Evolutionary conservation across 768 basidiomycete genomes (phyloP).

Genomic region (Lyophyllum atratum): DNA sequence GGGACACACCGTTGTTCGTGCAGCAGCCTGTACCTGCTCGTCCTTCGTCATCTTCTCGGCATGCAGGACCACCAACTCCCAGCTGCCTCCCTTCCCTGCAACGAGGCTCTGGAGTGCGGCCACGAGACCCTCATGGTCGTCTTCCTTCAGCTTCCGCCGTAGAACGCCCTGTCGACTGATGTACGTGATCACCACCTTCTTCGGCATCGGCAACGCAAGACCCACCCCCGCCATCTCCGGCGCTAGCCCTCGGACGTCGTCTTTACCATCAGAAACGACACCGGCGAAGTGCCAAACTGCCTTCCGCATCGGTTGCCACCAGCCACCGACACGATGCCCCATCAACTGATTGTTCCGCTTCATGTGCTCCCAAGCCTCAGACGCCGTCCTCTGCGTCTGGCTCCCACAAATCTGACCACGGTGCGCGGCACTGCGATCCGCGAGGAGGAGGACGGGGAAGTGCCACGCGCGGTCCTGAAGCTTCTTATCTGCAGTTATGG

Average conservation of each 20-base stretch:
- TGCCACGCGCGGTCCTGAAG: constrained; percentile 61
- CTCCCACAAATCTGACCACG: constrained; percentile 64
- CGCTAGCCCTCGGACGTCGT: neutral
- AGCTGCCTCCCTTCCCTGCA: constrained; percentile 37
- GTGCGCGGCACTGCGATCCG: constrained; percentile 78
- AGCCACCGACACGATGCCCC: constrained; percentile 51
- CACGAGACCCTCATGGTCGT: constrained; percentile 60
- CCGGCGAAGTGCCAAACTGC: constrained; percentile 72
- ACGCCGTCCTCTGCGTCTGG: constrained; percentile 70
- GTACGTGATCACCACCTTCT: constrained; percentile 69
- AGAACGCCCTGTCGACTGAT: constrained; percentile 64
- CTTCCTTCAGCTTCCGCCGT: constrained; percentile 51
- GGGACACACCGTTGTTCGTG: constrained; percentile 70
- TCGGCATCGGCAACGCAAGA: constrained; percentile 38
- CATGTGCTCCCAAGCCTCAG: constrained; percentile 65
- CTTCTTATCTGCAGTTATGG: constrained; percentile 26
- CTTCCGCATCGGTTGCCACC: constrained; percentile 79
- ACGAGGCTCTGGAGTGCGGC: constrained; percentile 52
- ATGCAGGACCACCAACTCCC: constrained; percentile 62
- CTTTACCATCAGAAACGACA: no score
- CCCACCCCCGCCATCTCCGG: constrained; percentile 22
- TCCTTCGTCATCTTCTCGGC: constrained; percentile 74
- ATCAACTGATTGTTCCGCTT: constrained; percentile 28
- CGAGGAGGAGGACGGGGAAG: constrained; percentile 68
- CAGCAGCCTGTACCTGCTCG: constrained; percentile 67